Percentiles rank a stretch among this genome's conserved stretches.
Conservation (phyloP, 345 rosid species). For the Psidium friedrichsthalianum region DNA sequence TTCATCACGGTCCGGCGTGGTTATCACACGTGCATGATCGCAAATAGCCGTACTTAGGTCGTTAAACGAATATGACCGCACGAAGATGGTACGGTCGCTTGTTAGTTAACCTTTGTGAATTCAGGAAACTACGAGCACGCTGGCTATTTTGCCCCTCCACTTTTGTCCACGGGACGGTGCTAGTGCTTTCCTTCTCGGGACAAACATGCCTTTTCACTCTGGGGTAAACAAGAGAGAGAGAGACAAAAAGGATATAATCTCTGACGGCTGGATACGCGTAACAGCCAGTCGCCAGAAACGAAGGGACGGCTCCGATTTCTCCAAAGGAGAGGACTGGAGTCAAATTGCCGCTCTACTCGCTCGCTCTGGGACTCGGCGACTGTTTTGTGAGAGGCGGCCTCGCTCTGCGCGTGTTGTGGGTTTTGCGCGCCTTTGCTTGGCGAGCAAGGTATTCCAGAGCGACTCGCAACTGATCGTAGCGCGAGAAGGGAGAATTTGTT, state of each 20-base stretch:
- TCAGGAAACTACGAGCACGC: not conserved
- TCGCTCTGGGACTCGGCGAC: not conserved
- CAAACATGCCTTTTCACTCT: not conserved
- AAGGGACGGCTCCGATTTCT: not conserved
- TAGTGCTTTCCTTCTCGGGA: not conserved
- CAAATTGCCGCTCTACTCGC: not conserved
- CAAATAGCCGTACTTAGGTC: not conserved
- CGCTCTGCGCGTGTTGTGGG: not conserved
- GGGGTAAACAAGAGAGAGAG: not conserved
- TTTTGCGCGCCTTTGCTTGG: not conserved
- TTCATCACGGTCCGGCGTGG: fast-evolving
- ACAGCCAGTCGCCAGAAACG: not conserved
- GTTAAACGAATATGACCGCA: not conserved
- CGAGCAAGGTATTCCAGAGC: not conserved
- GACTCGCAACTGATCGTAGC: not conserved
- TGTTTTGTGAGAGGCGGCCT: not conserved
- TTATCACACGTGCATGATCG: no score
- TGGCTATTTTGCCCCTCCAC: not conserved
- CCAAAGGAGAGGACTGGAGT: not conserved
- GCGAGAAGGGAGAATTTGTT: not conserved
- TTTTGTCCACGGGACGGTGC: not conserved
- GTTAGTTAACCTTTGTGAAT: not conserved
- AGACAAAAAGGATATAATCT: not conserved
- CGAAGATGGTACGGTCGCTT: not conserved
- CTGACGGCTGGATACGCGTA: not conserved